Evolutionary conservation across 169 alveolate genomes (phyloP).

Genomic region (Plasmodium chabaudi): DNA sequence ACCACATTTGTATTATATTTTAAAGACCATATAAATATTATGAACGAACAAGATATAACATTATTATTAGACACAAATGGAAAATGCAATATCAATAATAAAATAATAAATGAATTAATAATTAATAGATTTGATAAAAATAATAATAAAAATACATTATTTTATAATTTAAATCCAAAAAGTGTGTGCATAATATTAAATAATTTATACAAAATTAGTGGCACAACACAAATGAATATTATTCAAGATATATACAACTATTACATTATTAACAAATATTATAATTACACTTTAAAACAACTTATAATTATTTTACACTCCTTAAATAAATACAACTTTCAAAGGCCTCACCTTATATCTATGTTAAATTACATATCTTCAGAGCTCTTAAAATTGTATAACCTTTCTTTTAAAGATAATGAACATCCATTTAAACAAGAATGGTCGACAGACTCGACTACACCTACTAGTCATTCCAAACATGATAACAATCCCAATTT

Average conservation of each 20-base stretch:
- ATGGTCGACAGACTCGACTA: too few relatives aligned
- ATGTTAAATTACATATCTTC: slow-evolving; percentile 18
- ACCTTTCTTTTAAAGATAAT: too few relatives aligned
- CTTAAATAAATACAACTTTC: slow-evolving; percentile 10
- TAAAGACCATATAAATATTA: slow-evolving; percentile 11
- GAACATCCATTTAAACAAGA: too few relatives aligned
- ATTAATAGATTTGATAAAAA: slow-evolving; percentile 5
- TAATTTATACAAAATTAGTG: slow-evolving; percentile 13
- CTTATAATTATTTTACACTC: slow-evolving; percentile 29
- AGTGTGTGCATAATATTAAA: slow-evolving; percentile 58
- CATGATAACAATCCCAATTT: not conserved
- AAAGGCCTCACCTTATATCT: slow-evolving; percentile 8
- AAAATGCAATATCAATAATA: slow-evolving; percentile 22
- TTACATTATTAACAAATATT: slow-evolving; percentile 20
- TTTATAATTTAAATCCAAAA: slow-evolving; percentile 25
- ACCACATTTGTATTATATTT: slow-evolving; percentile 23
- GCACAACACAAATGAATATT: not conserved
- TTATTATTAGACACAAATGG: slow-evolving; percentile 35
- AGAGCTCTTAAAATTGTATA: not conserved
- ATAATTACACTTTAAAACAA: slow-evolving; percentile 13
- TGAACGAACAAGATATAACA: slow-evolving; percentile 71
- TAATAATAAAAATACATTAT: slow-evolving; percentile 19
- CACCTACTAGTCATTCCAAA: too few relatives aligned
- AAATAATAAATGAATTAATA: slow-evolving; percentile 8
- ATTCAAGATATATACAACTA: slow-evolving; percentile 19